phyloP scores from a whole-genome alignment of 805 yeast species.

The Schwanniomyces occidentalis region DNA sequence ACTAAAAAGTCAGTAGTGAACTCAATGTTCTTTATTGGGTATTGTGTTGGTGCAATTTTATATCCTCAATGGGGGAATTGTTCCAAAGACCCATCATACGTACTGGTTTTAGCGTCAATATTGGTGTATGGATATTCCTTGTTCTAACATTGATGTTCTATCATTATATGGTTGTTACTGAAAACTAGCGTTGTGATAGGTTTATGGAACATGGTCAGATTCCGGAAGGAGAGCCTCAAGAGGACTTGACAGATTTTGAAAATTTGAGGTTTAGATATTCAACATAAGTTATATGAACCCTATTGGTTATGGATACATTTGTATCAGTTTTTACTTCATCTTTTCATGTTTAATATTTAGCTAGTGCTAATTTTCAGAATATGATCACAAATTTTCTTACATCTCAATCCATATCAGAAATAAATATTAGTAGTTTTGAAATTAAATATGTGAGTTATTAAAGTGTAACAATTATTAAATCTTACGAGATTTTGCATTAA shows the following conservation, averaged over 20 bases:
- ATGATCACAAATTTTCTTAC: too few species aligned
- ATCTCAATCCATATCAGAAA: too few species aligned
- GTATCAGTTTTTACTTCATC: too few species aligned
- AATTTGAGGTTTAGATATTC: conserved; percentile 4
- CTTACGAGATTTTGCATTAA: too few species aligned
- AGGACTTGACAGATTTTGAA: conserved; percentile 27
- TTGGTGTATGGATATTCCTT: conserved; percentile 27
- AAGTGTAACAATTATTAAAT: too few species aligned
- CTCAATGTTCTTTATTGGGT: conserved; percentile 15
- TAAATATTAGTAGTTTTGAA: too few species aligned
- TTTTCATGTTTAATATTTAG: too few species aligned
- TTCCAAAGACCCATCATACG: conserved; percentile 11
- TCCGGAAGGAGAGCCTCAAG: conserved; percentile 14
- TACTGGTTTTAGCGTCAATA: conserved; percentile 15
- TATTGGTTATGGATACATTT: too few species aligned
- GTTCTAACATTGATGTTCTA: conserved; percentile 21
- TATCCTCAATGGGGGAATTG: conserved; percentile 23
- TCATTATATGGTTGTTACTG: conserved; percentile 21
- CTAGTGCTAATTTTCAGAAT: too few species aligned
- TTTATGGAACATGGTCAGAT: conserved; percentile 10
- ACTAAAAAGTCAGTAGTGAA: conserved; percentile 13
- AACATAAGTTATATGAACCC: too few species aligned
- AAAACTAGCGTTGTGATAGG: conserved; percentile 18
- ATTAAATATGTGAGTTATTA: too few species aligned
- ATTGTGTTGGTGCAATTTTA: conserved; percentile 14